Evolutionary conservation across 805 yeast species (phyloP), one percentile per base, ranked within the genome.

Genomic region (Barnettozyma sp.): DNA sequence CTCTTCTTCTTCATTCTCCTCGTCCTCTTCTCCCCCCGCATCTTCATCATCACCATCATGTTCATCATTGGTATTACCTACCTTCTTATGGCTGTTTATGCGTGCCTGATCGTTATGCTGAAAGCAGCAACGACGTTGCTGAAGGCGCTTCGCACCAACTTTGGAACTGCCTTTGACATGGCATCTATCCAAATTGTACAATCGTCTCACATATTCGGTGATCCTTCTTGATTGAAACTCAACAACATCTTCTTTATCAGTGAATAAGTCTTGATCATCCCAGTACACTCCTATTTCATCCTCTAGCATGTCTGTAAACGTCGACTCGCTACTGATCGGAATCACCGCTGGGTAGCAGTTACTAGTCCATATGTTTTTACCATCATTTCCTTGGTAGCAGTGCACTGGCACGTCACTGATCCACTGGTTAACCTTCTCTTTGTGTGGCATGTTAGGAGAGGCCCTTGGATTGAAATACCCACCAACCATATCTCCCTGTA

Each of bases 401-500:
- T 58, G 64, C 7, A 66, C 50, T 1, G 88, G 88, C 4, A 82
- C 68, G 20, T 65, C 63, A 4, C 60, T 59, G 23, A 82, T 68
- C 92, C 92, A 82, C 6, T 54, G 59, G 25, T 64, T 63, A 1
- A 82, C 82, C 48, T 82, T 82, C 48, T 82, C 90, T 32, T 58
- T 62, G 42, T 68, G 71, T 2, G 76, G 66, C 87, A 82, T 81
- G 53, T 75, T 77, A 7, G 69, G 59, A 3, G 76, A 75, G 21
- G 58, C 57, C 48, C 85, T 64, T 10, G 90, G 90, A 40, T 79
- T 69, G 50, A 82, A 80, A 11, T 50, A 48, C 1, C 60, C 41
- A 2, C 81, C 78, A 35, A 73, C 66, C 29, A 12, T 7, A 4
- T 33, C 17, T 6, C 27, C 34, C 23, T n/a, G 26, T 19, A 22